Conservation (phyloP, 2,329 filamentous ascomycete genomes). For the Elsinoe perseae region DNA sequence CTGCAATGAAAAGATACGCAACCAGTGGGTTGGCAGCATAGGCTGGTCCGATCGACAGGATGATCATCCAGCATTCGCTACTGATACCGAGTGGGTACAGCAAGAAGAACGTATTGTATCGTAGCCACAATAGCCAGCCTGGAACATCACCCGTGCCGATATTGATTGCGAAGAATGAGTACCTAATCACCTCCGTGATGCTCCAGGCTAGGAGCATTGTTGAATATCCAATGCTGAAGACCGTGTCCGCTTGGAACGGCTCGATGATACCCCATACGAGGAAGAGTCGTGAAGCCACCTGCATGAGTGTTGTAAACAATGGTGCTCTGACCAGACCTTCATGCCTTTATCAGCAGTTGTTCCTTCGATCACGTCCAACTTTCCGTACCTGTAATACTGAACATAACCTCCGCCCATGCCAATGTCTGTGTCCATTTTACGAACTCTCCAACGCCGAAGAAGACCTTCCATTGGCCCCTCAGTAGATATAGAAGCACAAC, state of each 20-base stretch:
- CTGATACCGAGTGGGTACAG: slow-evolving; percentile 88
- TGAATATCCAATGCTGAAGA: slow-evolving; percentile 53
- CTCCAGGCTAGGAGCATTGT: slow-evolving; percentile 83
- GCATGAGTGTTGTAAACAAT: slow-evolving; percentile 76
- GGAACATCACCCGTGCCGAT: slow-evolving; percentile 54
- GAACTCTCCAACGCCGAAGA: slow-evolving; percentile 56
- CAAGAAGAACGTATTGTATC: slow-evolving; percentile 86
- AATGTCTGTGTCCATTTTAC: slow-evolving; percentile 75
- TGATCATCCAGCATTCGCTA: slow-evolving; percentile 79
- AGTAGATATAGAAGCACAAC: slow-evolving; percentile 48
- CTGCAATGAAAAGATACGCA: slow-evolving; percentile 53
- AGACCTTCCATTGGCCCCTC: slow-evolving; percentile 48
- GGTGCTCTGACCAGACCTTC: slow-evolving; percentile 78
- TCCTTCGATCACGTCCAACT: no score
- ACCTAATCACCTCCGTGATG: slow-evolving; percentile 84
- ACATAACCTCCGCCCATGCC: slow-evolving; percentile 74
- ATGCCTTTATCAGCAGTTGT: not conserved
- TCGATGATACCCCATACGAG: slow-evolving; percentile 81
- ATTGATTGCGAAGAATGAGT: slow-evolving; percentile 79
- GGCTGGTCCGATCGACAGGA: slow-evolving; percentile 55
- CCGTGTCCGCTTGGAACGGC: slow-evolving; percentile 60
- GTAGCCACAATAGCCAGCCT: slow-evolving; percentile 63
- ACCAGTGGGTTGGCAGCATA: slow-evolving; percentile 43
- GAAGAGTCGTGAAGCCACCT: slow-evolving; percentile 78
- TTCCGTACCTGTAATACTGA: slow-evolving; percentile 66